Percentiles rank a stretch among this genome's conserved stretches.
Evolutionary conservation across 805 yeast species (phyloP).

Genomic region (Kodamaea laetipori): DNA sequence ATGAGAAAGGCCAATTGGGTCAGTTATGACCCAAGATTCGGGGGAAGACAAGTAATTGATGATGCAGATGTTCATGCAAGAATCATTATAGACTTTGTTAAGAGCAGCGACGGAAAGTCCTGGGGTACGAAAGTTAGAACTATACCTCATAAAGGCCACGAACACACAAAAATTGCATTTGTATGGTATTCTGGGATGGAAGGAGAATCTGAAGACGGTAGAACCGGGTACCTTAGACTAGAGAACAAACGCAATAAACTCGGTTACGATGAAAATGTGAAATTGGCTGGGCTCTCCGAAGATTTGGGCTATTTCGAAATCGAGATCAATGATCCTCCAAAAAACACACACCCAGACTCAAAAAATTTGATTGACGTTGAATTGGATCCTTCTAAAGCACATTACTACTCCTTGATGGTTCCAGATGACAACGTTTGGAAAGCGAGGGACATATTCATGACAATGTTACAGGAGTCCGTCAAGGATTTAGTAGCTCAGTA

Average conservation of each 20-base stretch:
- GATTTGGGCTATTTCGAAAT: constrained; percentile 70
- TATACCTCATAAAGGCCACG: constrained; percentile 53
- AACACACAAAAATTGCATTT: constrained; percentile 57
- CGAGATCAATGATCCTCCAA: constrained; percentile 53
- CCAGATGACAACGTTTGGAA: constrained; percentile 77
- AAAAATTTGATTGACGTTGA: constrained; percentile 34
- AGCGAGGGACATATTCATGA: constrained; percentile 72
- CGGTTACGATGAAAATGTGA: constrained; percentile 41
- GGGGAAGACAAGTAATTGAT: constrained; percentile 76
- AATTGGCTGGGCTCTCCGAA: constrained; percentile 49
- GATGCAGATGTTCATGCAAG: constrained; percentile 67
- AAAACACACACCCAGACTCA: constrained; percentile 45
- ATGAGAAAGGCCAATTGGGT: constrained; percentile 81
- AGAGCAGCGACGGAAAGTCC: constrained; percentile 64
- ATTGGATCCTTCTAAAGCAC: constrained; percentile 60
- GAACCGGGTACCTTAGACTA: constrained; percentile 28
- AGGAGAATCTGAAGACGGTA: constrained; percentile 38
- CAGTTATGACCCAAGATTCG: constrained; percentile 81
- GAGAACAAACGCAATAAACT: constrained; percentile 27
- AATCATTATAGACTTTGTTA: constrained; percentile 73
- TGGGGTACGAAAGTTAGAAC: constrained; percentile 84
- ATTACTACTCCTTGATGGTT: constrained; percentile 66
- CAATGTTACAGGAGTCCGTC: constrained; percentile 72
- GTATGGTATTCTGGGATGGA: constrained; percentile 82
- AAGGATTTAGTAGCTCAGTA: constrained; percentile 39